These are phyloP conservation scores for Calophaca sinica DNA, from an alignment of 306 rosid species.

Conservation along the genomic window DNA sequence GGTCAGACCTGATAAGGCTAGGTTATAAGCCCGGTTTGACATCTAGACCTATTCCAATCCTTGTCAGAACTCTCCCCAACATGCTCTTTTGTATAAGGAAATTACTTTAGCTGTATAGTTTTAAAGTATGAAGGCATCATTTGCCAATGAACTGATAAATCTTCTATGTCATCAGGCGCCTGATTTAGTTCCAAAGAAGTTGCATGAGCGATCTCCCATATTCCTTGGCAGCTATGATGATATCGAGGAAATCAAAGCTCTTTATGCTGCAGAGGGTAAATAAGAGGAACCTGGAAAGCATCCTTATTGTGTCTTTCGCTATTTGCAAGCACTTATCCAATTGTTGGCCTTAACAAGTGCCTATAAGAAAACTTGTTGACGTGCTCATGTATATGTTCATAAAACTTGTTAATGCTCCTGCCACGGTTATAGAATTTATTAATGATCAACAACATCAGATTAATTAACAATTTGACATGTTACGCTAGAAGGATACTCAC, in stretches of 20 bases:
- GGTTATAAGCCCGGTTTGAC: too few species aligned
- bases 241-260: slow-evolving; percentile 83
- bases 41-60: too few species aligned
- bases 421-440: neutral
- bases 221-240: slow-evolving; percentile 94
- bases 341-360: slow-evolving; percentile 39
- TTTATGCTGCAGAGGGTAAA: slow-evolving; percentile 69
- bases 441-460: slow-evolving; percentile 13
- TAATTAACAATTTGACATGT: neutral
- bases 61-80: too few species aligned
- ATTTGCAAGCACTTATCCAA: slow-evolving; percentile 14
- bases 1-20: too few species aligned
- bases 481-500: too few species aligned
- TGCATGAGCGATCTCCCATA: slow-evolving; percentile 87
- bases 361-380: slow-evolving; percentile 22
- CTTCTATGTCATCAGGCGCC: slow-evolving; percentile 62
- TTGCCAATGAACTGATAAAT: slow-evolving; percentile 24
- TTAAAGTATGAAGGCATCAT: neutral
- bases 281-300: slow-evolving; percentile 42
- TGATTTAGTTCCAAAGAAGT: slow-evolving; percentile 74
- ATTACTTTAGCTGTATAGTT: neutral
- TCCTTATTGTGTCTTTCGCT: slow-evolving; percentile 1
- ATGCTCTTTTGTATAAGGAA: too few species aligned
- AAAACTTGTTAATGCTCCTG: neutral
- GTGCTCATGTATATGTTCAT: slow-evolving; percentile 26